Base-by-base conservation (phyloP, 2,329 filamentous ascomycete genomes). In the Immersiporthe knoxdaviesiana region DNA sequence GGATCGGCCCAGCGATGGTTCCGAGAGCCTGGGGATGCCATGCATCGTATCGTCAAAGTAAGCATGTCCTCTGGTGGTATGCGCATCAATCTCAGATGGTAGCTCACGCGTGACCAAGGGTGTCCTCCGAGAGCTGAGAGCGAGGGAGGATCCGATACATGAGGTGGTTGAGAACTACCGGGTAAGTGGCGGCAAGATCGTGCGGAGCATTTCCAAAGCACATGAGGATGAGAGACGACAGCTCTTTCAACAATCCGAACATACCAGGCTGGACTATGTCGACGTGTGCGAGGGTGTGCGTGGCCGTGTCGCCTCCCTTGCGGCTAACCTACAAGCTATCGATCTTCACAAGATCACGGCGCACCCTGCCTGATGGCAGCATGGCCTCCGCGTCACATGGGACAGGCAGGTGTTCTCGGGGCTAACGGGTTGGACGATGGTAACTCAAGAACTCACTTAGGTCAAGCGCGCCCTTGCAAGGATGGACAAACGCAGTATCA, bases 21-120 rank as follows among this genome's bases (percentile, higher is more conserved):
- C 65, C 16, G 58, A 59, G 12, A 58, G 47, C 18, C 24, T 56
- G 65, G 16, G 2, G 69, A 65, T 50, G 65, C 60, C 3, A 71
- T 71, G 70, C 70, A 71, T 37, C 61, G 24, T n/a, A 66, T 68
- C 14, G 68, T 70, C 35, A 66, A 67, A 14, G 70, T 71, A 61
- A 70, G 70, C 32, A 24, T 11, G 18, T 0, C 41, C 35, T 2
- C 1, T 30, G 35, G 24, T 35, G n/a, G 2, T 18, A 1, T 4
- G 21, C 32, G 7, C n/a, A 14, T 3, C 44, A 7, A 2, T 2
- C 18, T 3, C 18, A n/a, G 27, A 32, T 50, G 18, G 54, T n/a
- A 58, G 64, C 58, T 66, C 21, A 70, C n/a, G 18, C 1, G 1
- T 66, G 16, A 8, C n/a, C 62, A 71, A 71, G 70, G 60, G 64